Evolutionary conservation across 495 filamentous ascomycete species (phyloP), one percentile per base, ranked within the genome.

Genomic region (Friedmanniomyces endolithicus): DNA sequence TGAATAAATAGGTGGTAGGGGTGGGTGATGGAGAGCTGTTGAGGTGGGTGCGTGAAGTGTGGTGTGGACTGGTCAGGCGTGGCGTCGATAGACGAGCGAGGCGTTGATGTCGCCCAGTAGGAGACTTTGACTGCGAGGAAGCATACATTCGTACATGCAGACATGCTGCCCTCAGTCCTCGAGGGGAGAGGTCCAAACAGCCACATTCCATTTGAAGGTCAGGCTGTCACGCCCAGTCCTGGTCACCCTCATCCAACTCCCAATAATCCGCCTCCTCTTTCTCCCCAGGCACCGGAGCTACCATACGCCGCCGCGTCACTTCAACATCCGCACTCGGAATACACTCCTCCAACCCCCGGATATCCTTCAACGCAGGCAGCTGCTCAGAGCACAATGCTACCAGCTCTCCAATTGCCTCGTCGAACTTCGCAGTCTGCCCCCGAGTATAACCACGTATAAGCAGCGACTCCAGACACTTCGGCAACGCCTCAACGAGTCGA

Each of bases 1-100:
- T 72, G 64, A 72, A 72, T 60, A 67, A 71, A 55, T 48, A 47
- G 44, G 27, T 3, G 9, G 27, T 9, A 31, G 9, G 27, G 9
- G 27, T 3, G 3, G 3, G 3, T 31, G 27, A n/a, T n/a, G 27
- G 27, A 9, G 27, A 31, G 27, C 27, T 31, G 27, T 3, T 31
- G 3, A 9, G 27, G 27, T 9, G 27, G 27, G 27, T 31, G 27
- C 27, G 27, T 31, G 27, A 4, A 31, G 27, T 31, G 27, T 31
- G 27, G 27, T 9, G 27, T 9, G 27, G 27, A 9, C 3, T 31
- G 27, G 27, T 9, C 27, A 4, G 27, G 27, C 27, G 9, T 31
- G 27, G 27, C 27, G 27, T 31, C 4, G 9, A 4, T 9, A 31
- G 27, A 31, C 9, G 27, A 9, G 27, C 9, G 27, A 31, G 4